Percentiles rank a stretch among this genome's conserved stretches.
Conservation (phyloP, 1,284 basidiomycete genomes). For the Apiotrichum siamense region DNA sequence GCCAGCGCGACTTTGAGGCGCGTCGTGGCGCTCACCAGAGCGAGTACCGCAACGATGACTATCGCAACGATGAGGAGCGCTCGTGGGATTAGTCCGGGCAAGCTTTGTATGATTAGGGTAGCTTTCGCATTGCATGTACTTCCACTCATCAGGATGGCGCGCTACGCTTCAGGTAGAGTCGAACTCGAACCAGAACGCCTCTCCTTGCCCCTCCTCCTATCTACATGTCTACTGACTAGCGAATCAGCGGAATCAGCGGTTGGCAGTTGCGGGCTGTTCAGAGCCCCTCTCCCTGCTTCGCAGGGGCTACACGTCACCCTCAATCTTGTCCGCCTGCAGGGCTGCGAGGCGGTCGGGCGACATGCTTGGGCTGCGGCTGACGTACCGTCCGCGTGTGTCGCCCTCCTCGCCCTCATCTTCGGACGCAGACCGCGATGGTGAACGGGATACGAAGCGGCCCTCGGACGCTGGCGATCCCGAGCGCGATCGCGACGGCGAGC, state of each 20-base stretch:
- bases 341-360: slow-evolving; percentile 40
- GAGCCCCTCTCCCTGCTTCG: background rate
- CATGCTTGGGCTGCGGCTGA: slow-evolving; percentile 41
- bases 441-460: slow-evolving; percentile 45
- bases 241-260: too few species aligned
- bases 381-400: slow-evolving; percentile 35
- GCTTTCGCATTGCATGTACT: too few species aligned
- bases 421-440: slow-evolving; percentile 32
- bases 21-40: too few species aligned
- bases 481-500: slow-evolving; percentile 4
- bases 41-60: too few species aligned
- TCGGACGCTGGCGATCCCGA: background rate
- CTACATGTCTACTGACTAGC: too few species aligned
- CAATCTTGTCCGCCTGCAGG: slow-evolving; percentile 21
- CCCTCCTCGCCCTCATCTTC: slow-evolving; percentile 31
- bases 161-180: too few species aligned
- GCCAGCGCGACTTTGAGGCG: too few species aligned
- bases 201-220: too few species aligned
- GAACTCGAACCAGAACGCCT: background rate
- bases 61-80: too few species aligned
- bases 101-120: too few species aligned
- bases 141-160: too few species aligned
- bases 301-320: slow-evolving; percentile 33
- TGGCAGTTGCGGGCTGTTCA: background rate
- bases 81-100: too few species aligned